These are phyloP conservation scores for Pseudogymnoascus sp. DNA, from an alignment of 2,329 filamentous ascomycete genomes.

Conservation along the genomic window DNA sequence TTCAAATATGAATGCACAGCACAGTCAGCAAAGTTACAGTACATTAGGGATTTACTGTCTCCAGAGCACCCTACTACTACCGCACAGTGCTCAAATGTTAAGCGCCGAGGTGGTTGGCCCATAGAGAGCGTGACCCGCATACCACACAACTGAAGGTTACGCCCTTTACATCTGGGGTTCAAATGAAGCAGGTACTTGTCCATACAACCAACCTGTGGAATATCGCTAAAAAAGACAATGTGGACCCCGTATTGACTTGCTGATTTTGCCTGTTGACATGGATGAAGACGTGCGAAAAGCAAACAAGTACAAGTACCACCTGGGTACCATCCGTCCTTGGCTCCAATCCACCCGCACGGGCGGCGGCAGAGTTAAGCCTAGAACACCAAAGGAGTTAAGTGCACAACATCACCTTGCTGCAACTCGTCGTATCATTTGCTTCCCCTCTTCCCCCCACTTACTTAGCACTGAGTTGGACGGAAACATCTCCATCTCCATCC, in stretches of 20 bases:
- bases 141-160: neutral
- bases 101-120: neutral
- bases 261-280: neutral
- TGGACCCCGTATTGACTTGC: neutral
- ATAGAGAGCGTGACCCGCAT: neutral
- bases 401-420: constrained; percentile 4
- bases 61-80: neutral
- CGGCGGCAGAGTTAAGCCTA: constrained; percentile 6
- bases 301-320: neutral
- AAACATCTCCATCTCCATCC: constrained; percentile 8
- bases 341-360: constrained; percentile 8
- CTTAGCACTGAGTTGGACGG: neutral
- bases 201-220: neutral
- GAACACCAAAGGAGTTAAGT: constrained; percentile 8
- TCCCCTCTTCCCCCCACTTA: constrained; percentile 5
- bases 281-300: neutral
- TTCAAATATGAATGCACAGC: neutral
- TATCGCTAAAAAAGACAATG: neutral
- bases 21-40: neutral
- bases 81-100: neutral
- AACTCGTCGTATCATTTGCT: constrained; percentile 9
- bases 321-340: constrained; percentile 5
- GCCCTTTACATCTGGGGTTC: neutral
- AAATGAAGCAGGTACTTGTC: constrained; percentile 2
- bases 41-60: neutral